Evolutionary conservation across 106 monocot species (phyloP), one percentile per base, ranked within the genome.

Genomic region (Allium fistulosum): DNA sequence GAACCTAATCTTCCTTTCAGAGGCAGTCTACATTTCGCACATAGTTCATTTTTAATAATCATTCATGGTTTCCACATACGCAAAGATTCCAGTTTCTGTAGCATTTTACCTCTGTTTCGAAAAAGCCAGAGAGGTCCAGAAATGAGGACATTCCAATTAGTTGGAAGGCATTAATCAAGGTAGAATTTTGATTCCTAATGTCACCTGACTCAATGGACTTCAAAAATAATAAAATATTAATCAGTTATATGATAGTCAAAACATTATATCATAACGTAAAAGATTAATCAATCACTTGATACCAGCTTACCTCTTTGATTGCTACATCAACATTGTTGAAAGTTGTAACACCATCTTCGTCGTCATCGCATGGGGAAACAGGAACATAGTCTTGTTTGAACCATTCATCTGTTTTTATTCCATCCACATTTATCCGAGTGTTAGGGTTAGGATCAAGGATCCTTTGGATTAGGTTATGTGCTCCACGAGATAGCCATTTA

Each of bases 391-490:
- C 80, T 47, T 87, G 76, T 77, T 71, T 82, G 62, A 99, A 99
- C 99, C 99, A 99, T 7, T 81, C 80, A 70, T 99, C 82, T 53
- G 77, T 87, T 76, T 80, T 93, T 28, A 93, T 99, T 47, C 76
- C 85, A 57, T 79, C 81, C 7, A 90, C 69, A 56, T 76, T 78
- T 75, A 92, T 85, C 53, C 99, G 62, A 15, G 82, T 85, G 7
- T 47, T 76, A 51, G 99, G 90, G 69, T 85, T 93, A 49, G 99
- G 99, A 65, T 99, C 93, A 17, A 99, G 87, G 73, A 93, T 99
- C 58, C 74, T 93, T 62, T 50, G 72, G 22, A 99, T 74, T 63
- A 93, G 48, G 65, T 77, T 85, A 57, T 69, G 82, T 51, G 93
- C 93, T 13, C 85, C 85, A 17, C 53, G 46, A 2, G 99, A 93